Evolutionary conservation across 106 monocot genomes (phyloP), one percentile per base, ranked within the genome.

Genomic region (Platanthera guangdongensis): DNA sequence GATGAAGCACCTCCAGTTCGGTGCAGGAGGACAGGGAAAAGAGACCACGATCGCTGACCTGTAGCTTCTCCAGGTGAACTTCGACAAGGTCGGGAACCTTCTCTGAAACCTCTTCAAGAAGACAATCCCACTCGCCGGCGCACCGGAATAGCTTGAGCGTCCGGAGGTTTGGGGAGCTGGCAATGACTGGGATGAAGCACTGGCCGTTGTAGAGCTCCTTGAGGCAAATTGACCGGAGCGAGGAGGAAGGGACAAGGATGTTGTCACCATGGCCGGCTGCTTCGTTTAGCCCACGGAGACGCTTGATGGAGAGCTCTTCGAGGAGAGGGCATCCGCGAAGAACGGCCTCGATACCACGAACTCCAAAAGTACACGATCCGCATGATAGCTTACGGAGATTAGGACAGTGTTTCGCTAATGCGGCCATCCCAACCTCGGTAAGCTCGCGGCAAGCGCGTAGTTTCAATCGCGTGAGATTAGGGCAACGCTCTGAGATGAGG

Each of bases 251-350:
- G 14, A 77, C 47, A 4, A 13, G 52, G 3, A 50, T 22, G 3
- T 21, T 46, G 9, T 75, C 82, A 9, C 60, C 57, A 8, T 46
- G 55, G 4, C 67, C 51, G 8, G 50, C 63, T 9, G 72, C 70
- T 11, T 86, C 87, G 7, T 76, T 78, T 19, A 83, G 45, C 25
- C 92, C 92, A 9, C 85, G 83, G 18, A 95, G 83, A 16, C 83
- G 85, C 78, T 90, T 95, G 51, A 95, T 77, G 9, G 92, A 92
- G 50, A 95, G 74, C 81, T 95, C 89, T 81, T 95, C 92, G 5
- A 95, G 75, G 5, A 81, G 72, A 1, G 75, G 71, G 47, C 91
- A 92, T 9, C 71, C 69, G 9, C 79, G 71, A 10, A 95, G 82
- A n/a, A 92, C 74, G 25, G 86, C 91, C 15, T 86, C 84, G 6